Evolutionary conservation across 2,329 filamentous ascomycete species (phyloP).

Genomic region (Colletotrichum lupini): DNA sequence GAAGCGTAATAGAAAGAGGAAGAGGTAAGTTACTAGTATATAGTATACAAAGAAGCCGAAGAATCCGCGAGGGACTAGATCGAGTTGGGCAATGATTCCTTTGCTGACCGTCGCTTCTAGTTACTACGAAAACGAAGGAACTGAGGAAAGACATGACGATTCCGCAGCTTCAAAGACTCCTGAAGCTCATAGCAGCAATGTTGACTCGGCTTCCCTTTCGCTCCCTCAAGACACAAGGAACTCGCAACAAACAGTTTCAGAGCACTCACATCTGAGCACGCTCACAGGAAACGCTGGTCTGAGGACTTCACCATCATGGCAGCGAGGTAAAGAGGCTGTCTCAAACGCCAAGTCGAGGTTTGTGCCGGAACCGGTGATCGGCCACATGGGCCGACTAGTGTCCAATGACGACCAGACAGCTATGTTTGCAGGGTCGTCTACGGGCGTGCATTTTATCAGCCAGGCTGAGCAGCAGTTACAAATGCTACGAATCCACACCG

Average conservation of each 20-base stretch:
- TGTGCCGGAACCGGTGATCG: slow-evolving; percentile 35
- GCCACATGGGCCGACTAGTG: slow-evolving; percentile 42
- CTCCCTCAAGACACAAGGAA: neutral
- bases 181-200: neutral
- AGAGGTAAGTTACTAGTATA: slow-evolving; percentile 13
- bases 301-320: neutral
- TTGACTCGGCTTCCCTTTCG: neutral
- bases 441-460: slow-evolving; percentile 42
- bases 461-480: slow-evolving; percentile 42
- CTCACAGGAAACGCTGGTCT: neutral
- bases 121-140: slow-evolving; percentile 26
- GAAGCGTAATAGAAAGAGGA: slow-evolving; percentile 32
- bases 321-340: neutral
- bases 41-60: too few relatives aligned
- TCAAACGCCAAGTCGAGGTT: neutral
- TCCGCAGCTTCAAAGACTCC: neutral
- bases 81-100: too few relatives aligned
- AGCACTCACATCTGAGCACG: neutral
- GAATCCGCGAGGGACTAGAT: too few relatives aligned
- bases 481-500: slow-evolving; percentile 38
- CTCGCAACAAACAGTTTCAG: neutral
- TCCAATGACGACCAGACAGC: slow-evolving; percentile 37
- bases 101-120: neutral
- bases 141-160: slow-evolving; percentile 9
- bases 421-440: slow-evolving; percentile 42